Base-by-base conservation (phyloP, 176 grass and related monocot genomes). In the Paspalum vaginatum region DNA sequence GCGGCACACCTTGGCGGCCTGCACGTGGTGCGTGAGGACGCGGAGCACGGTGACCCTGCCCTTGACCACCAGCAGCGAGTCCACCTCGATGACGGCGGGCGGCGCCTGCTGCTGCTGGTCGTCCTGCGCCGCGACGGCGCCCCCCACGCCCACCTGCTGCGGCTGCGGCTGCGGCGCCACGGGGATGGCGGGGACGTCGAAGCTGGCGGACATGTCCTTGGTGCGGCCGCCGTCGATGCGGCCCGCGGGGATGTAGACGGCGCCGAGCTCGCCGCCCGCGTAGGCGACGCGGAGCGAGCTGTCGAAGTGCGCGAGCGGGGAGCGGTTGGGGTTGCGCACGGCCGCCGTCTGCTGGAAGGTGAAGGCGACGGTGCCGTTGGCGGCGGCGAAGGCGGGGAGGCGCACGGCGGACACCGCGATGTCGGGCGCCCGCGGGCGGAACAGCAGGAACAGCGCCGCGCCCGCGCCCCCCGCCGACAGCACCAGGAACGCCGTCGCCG, bases 311-410 rank as follows among this genome's bases (percentile, higher is more conserved):
- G 89, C 84, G 61, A 97, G 85, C 43, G 88, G 80, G 32, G 87
- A 90, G 4, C 94, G 94, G 80, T 97, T 97, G 50, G 91, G 94
- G 85, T 97, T 97, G 63, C 81, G 87, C 84, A 97, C 84, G 4
- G 87, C 70, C 8, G 89, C 91, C 32, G 86, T 74, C 87, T 94
- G 89, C 76, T 91, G 74, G 72, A 90, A 90, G 32, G 87, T 92
- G 89, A 97, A 97, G 64, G 80, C 84, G 1, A 91, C 89, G 16
- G 89, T 94, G 73, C 95, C 89, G 86, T 97, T 97, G 50, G 71
- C 65, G 0, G 84, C 83, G 20, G 89, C 66, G 72, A 94, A 97
- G 11, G 65, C 63, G 0, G 89, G 91, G 18, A 97, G 61, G 18
- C 86, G 91, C 44, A 97, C 87, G 5, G 79, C 82, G 4, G 87